A percentile compares a stretch with the other conserved stretches of the same genome.
Conservation (phyloP, 2,329 filamentous ascomycete species). For the Aureobasidium sp. region DNA sequence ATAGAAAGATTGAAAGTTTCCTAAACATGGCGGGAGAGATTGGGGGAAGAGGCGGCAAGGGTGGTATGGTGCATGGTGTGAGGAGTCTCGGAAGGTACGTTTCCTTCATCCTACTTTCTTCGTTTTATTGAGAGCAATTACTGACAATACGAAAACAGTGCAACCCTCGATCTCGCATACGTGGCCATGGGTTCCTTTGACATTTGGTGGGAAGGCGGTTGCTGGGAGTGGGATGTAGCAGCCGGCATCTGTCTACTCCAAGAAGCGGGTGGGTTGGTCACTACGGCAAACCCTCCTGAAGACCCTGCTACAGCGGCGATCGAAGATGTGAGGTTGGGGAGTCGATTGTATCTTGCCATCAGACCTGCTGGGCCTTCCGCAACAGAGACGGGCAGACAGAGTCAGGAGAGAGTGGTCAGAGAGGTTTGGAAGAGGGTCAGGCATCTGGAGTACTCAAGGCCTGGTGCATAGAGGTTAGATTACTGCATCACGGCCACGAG, state of each 20-base stretch:
- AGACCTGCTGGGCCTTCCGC: slow-evolving; percentile 58
- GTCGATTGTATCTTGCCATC: slow-evolving; percentile 64
- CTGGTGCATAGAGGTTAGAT: slow-evolving; percentile 40
- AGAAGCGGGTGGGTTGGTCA: slow-evolving; percentile 68
- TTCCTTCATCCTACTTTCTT: background rate
- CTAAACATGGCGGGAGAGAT: slow-evolving; percentile 66
- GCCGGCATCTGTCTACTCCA: slow-evolving; percentile 66
- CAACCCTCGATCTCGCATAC: slow-evolving; percentile 68
- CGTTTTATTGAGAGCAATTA: background rate
- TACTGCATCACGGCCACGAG: background rate
- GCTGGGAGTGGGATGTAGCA: slow-evolving; percentile 77
- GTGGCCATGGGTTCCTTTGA: slow-evolving; percentile 69
- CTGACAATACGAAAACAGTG: slow-evolving; percentile 39
- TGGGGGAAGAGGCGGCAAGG: slow-evolving; percentile 55
- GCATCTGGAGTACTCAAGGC: slow-evolving; percentile 59
- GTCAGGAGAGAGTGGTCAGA: slow-evolving; percentile 62
- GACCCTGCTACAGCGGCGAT: slow-evolving; percentile 51
- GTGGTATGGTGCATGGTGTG: slow-evolving; percentile 74
- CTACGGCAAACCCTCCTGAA: slow-evolving; percentile 63
- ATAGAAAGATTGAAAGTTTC: slow-evolving; percentile 67
- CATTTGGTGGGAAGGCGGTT: slow-evolving; percentile 73
- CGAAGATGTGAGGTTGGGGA: slow-evolving; percentile 55
- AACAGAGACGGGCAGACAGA: slow-evolving; percentile 57
- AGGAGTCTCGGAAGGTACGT: slow-evolving; percentile 56
- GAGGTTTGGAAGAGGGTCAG: slow-evolving; percentile 67